A percentile compares a stretch with the other conserved stretches of the same genome.
These are phyloP conservation scores for Neoboletus magnificus DNA, from an alignment of 768 basidiomycete genomes.

Conservation along the genomic window DNA sequence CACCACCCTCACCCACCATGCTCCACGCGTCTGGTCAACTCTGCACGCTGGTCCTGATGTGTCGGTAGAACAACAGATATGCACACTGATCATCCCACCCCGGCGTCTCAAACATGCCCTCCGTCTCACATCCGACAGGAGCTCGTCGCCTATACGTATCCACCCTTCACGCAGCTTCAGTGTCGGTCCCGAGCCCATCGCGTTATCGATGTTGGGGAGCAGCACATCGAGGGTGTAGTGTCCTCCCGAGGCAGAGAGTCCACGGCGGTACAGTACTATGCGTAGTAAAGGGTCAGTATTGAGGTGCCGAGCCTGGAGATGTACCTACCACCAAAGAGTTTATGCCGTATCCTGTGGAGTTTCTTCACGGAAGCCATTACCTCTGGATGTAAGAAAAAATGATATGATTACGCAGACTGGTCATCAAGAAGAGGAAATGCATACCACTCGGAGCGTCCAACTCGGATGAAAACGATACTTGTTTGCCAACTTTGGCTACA, in stretches of 20 bases:
- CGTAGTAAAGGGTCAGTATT: not conserved
- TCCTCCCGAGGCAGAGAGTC: constrained; percentile 83
- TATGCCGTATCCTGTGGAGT: constrained; percentile 57
- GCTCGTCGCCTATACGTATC: constrained; percentile 93
- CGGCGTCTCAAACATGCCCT: constrained; percentile 64
- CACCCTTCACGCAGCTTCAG: constrained; percentile 59
- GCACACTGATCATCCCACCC: constrained; percentile 68
- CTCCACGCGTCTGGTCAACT: constrained; percentile 10
- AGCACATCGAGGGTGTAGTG: constrained; percentile 94
- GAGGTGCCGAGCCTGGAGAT: rapidly evolving
- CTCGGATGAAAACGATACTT: constrained; percentile 72
- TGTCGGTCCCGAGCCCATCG: constrained; percentile 9
- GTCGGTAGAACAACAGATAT: constrained; percentile 83
- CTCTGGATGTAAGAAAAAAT: constrained; percentile 41
- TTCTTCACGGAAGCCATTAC: constrained; percentile 54
- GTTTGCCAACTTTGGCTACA: constrained; percentile 85
- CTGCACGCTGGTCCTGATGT: constrained; percentile 37
- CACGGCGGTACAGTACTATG: constrained; percentile 94
- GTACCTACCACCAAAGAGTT: constrained; percentile 75
- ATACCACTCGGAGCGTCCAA: constrained; percentile 70
- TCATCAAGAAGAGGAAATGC: not conserved
- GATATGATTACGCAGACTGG: no score
- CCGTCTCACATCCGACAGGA: constrained; percentile 68
- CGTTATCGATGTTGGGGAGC: constrained; percentile 61
- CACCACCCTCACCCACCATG: no score